These are phyloP conservation scores for Craspedostauros australis DNA, from an alignment of 108 stramenopile species.

Conservation along the genomic window DNA sequence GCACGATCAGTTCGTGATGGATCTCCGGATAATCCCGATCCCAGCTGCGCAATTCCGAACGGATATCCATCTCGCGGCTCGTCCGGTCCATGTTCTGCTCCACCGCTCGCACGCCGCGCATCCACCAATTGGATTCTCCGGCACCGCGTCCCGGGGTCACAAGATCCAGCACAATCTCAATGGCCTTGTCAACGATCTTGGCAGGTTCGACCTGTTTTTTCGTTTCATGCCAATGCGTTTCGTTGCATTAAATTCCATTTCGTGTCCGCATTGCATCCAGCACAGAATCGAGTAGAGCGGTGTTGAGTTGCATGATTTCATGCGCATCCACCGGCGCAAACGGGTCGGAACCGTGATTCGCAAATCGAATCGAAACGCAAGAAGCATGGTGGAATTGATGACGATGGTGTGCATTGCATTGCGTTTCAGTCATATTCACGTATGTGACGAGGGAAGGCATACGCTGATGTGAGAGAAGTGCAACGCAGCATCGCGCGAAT, in stretches of 20 bases:
- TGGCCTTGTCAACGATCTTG: constrained; percentile 59
- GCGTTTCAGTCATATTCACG: no score
- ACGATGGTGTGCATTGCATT: no score
- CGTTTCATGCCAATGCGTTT: neutral
- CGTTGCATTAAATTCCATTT: no score
- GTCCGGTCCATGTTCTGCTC: constrained; percentile 40
- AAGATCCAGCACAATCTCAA: constrained; percentile 54
- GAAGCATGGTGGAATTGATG: no score
- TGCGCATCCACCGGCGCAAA: no score
- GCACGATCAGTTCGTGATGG: constrained; percentile 78
- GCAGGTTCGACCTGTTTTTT: constrained; percentile 55
- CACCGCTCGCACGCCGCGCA: constrained; percentile 32
- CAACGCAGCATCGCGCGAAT: no score
- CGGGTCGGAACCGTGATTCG: no score
- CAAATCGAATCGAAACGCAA: no score
- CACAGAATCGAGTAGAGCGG: neutral
- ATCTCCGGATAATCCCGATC: constrained; percentile 70
- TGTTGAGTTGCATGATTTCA: neutral
- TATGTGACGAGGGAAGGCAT: no score
- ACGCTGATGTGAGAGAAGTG: no score
- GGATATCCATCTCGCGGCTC: constrained; percentile 64
- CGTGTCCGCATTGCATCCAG: neutral
- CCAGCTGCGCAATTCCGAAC: constrained; percentile 63
- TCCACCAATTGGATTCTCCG: constrained; percentile 60
- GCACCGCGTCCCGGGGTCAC: constrained; percentile 68